Evolutionary conservation across 2,329 filamentous ascomycete genomes (phyloP), one percentile per base, ranked within the genome.

Genomic region (Monosporascus sp.): DNA sequence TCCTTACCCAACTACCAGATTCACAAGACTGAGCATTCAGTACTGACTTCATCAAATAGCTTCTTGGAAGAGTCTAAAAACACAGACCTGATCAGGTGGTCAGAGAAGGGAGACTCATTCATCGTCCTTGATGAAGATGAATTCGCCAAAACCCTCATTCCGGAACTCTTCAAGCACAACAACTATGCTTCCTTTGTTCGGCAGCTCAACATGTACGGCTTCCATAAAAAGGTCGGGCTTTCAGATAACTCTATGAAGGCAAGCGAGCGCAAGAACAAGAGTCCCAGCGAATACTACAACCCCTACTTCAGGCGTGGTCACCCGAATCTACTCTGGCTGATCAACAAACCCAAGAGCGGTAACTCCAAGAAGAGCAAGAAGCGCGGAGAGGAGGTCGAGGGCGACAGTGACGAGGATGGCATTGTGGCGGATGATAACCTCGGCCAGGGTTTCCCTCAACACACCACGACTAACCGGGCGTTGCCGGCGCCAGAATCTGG

Each of bases 81-180:
- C 66, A 93, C 91, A 3, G 90, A 97, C 37, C 78, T 97, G 48
- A 99, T 99, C 66, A 85, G 93, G 62, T 99, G 94, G 94, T 97
- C 94, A 0, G 90, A 96, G 63, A 90, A 93, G 65, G 94, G 94
- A 31, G 91, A 96, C 65, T 97, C 93, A 0, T 99, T 99, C 72
- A 89, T 97, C 52, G 93, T 99, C 3, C 75, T 97, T 8, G 93
- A 99, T 65, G 94, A 99, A 72, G 94, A 99, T 66, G 93, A 96
- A 71, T 99, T 99, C 67, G 97, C 94, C 22, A 96, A 97, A 70
- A 88, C 89, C 39, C 96, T 99, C 63, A 83, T 99, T 17, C 94
- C 94, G 2, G 97, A 97, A 69, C 91, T 97, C 66, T 99, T 99
- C 79, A 99, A 99, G 73, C 94, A 97, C 74, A 96, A 90, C 81